phyloP scores from a whole-genome alignment of 306 rosid genomes.

The Cicer arietinum region DNA sequence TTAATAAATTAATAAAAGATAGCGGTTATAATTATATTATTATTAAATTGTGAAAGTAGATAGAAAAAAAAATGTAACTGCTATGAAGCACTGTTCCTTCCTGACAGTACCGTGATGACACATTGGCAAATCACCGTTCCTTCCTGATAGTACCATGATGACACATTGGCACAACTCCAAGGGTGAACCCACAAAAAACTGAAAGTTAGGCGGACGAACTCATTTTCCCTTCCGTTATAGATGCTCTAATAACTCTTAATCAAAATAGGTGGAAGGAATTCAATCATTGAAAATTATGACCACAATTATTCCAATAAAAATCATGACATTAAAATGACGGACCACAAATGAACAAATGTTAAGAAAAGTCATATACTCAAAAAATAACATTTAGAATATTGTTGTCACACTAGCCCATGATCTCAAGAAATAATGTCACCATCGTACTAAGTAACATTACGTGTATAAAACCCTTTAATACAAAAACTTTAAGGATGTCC shows the following conservation, averaged over 20 bases:
- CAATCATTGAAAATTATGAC: neutral
- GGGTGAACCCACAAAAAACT: no score
- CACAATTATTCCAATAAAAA: constrained; percentile 1
- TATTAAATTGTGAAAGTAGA: no score
- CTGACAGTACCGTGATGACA: no score
- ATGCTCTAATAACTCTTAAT: neutral
- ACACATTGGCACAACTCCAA: no score
- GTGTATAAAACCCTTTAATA: neutral
- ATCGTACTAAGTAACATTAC: neutral
- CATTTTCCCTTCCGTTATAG: no score
- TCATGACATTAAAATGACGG: neutral
- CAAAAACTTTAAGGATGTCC: constrained; percentile 2
- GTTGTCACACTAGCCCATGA: neutral
- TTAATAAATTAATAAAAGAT: no score
- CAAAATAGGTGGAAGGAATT: neutral
- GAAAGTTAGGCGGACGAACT: no score
- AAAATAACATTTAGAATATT: neutral
- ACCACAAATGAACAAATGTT: neutral
- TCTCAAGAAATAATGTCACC: neutral
- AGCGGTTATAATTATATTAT: no score
- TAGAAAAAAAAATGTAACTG: no score
- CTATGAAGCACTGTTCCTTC: no score
- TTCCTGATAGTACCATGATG: no score
- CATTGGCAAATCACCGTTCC: no score
- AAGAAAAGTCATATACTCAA: neutral